Base-by-base conservation (phyloP, 805 yeast species). In the Candida sphagnicola region DNA sequence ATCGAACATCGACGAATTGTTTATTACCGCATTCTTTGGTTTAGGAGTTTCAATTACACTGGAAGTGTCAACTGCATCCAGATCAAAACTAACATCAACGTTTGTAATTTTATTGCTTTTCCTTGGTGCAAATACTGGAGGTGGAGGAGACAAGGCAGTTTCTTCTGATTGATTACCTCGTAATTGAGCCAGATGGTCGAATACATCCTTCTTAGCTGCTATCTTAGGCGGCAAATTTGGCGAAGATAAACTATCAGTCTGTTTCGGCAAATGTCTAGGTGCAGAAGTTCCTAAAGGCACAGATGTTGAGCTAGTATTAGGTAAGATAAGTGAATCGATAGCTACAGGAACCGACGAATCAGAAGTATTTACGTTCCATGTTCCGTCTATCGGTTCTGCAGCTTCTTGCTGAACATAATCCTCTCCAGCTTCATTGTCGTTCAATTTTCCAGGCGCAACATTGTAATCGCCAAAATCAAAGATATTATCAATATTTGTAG, bases 1-100 rank as follows among this genome's bases (percentile, higher is more conserved):
- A 8, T 30, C 40, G 11, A 32, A 19, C 15, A 28, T 25, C 8
- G 25, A 30, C 28, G 38, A 39, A 28, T 41, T 34, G 8, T 21
- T 30, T 13, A 41, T 38, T 5, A 39, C 35, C 5, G 21, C 26
- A 31, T 36, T 13, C 12, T 18, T 36, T 15, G 36, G 25, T 24
- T 34, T 31, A 19, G 36, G 45, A 5, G 35, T 30, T n/a, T 14
- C 17, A 2, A 28, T 40, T 31, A 38, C 45, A 30, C 23, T 40
- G 6, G 42, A 54, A 35, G 37, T 48, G 19, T 34, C 21, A 32
- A 28, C 23, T 8, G 43, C 48, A 5, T 39, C 41, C 5, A 46
- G 45, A 25, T 62, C 67, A 42, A 60, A 64, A 31, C 66, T 59
- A 18, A 57, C 60, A 35, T 64, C 69, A 13, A 62, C 45, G 35